These are phyloP conservation scores for Lactarius akahatsu DNA, from an alignment of 768 basidiomycete genomes.

Conservation along the genomic window DNA sequence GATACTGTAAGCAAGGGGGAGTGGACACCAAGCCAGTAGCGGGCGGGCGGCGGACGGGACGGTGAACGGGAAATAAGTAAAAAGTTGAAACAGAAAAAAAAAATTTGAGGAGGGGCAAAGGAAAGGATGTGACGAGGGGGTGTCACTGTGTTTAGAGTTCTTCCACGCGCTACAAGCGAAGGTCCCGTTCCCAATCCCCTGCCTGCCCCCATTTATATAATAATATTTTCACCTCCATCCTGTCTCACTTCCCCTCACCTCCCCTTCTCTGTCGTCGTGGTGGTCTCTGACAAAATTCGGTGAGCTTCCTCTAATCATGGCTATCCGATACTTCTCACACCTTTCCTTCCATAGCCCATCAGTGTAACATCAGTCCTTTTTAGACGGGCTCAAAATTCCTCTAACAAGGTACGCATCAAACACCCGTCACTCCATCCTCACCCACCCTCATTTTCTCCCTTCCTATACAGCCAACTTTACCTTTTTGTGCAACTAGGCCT, in stretches of 20 bases:
- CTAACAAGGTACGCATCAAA: slow-evolving; percentile 53
- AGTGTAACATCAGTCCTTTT: slow-evolving; percentile 81
- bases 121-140: slow-evolving; percentile 8
- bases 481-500: slow-evolving; percentile 64
- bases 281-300: slow-evolving; percentile 24
- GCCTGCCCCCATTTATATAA: slow-evolving; percentile 26
- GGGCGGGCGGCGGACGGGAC: not conserved
- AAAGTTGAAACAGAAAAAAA: slow-evolving; percentile 5
- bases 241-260: slow-evolving; percentile 21
- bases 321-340: slow-evolving; percentile 5
- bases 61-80: not conserved
- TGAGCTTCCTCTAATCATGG: slow-evolving; percentile 4
- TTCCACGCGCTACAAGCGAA: slow-evolving; percentile 25
- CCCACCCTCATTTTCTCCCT: slow-evolving; percentile 29
- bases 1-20: not conserved
- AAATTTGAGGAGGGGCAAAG: slow-evolving; percentile 2
- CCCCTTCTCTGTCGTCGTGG: slow-evolving; percentile 16
- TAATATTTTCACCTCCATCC: slow-evolving; percentile 17
- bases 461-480: slow-evolving; percentile 45
- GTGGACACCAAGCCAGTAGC: not conserved
- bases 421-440: slow-evolving; percentile 30
- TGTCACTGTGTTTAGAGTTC: slow-evolving; percentile 24
- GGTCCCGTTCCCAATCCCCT: slow-evolving; percentile 15
- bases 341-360: slow-evolving; percentile 39
- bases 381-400: slow-evolving; percentile 73